A percentile compares a stretch with the other conserved stretches of the same genome.
Conservation (phyloP, 2,329 filamentous ascomycete genomes). For the Aspergillus aculeatinus region DNA sequence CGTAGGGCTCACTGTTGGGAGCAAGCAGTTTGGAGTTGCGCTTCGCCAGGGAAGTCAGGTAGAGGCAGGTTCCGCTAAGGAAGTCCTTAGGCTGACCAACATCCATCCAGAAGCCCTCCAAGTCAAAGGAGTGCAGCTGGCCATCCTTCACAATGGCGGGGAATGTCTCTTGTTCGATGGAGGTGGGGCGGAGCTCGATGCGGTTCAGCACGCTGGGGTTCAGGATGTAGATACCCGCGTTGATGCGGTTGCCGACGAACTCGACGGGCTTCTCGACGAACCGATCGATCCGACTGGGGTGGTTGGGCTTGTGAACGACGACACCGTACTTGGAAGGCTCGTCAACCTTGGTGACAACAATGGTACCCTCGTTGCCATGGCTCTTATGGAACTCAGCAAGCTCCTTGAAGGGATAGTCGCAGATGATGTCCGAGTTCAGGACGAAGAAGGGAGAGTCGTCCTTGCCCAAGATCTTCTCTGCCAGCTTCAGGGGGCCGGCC, state of each 20-base stretch:
- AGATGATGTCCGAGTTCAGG: constrained; percentile 96
- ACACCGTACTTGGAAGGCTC: constrained; percentile 99
- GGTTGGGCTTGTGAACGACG: constrained; percentile 92
- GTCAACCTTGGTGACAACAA: constrained; percentile 97
- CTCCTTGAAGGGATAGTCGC: constrained; percentile 92
- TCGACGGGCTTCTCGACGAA: constrained; percentile 99
- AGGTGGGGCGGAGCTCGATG: constrained; percentile 94
- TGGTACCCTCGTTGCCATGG: constrained; percentile 94
- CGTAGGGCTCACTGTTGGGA: constrained; percentile 70
- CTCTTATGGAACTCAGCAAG: constrained; percentile 87
- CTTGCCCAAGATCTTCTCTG: constrained; percentile 87
- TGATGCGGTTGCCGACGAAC: constrained; percentile 98
- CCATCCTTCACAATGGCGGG: constrained; percentile 87
- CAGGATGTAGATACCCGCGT: constrained; percentile 96
- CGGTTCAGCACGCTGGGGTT: constrained; percentile 87
- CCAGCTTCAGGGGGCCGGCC: constrained; percentile 91
- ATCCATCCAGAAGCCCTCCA: constrained; percentile 99
- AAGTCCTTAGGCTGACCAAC: constrained; percentile 99
- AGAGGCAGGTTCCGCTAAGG: constrained; percentile 91
- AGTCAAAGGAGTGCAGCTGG: constrained; percentile 90
- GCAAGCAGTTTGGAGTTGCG: constrained; percentile 82
- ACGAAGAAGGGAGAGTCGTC: constrained; percentile 96
- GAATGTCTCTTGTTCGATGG: constrained; percentile 99
- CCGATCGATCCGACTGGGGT: constrained; percentile 88
- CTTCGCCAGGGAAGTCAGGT: constrained; percentile 89